phyloP scores from a whole-genome alignment of 2,329 filamentous ascomycete genomes.

The Alternaria postmessia region DNA sequence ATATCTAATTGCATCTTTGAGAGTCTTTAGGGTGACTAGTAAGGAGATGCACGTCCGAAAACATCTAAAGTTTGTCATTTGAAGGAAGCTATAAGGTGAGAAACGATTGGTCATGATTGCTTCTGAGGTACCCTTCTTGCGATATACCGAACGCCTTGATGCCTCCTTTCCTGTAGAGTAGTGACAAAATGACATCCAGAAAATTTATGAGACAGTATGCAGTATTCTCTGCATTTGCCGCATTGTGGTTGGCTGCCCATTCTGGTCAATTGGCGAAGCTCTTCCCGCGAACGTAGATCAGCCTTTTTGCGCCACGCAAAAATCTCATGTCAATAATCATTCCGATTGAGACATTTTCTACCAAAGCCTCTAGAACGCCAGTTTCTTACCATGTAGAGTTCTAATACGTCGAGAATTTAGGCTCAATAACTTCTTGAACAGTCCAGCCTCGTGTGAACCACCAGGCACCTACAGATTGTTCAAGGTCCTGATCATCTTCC shows the following conservation, averaged over 20 bases:
- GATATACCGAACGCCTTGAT: background rate
- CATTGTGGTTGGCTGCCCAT: background rate
- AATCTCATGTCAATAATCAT: fast-evolving
- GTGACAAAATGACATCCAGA: background rate
- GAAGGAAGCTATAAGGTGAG: background rate
- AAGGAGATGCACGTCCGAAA: background rate
- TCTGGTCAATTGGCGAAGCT: background rate
- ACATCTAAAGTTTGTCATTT: fast-evolving
- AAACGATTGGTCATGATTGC: background rate
- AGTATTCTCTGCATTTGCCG: background rate
- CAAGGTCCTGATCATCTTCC: background rate
- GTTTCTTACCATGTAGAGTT: background rate
- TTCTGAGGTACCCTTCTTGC: background rate
- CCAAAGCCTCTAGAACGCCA: background rate
- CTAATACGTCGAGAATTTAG: background rate
- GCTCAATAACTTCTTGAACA: background rate
- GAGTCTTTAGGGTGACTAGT: background rate
- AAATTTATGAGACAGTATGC: background rate
- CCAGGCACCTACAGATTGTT: background rate
- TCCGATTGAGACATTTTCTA: fast-evolving
- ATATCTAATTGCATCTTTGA: fast-evolving
- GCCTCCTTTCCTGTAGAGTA: background rate
- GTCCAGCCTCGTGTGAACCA: background rate
- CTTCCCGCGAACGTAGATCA: fast-evolving
- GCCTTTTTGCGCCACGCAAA: background rate